Base-by-base conservation (phyloP, 1,284 basidiomycete genomes). In the Pyrrhoderma lamaoense region DNA sequence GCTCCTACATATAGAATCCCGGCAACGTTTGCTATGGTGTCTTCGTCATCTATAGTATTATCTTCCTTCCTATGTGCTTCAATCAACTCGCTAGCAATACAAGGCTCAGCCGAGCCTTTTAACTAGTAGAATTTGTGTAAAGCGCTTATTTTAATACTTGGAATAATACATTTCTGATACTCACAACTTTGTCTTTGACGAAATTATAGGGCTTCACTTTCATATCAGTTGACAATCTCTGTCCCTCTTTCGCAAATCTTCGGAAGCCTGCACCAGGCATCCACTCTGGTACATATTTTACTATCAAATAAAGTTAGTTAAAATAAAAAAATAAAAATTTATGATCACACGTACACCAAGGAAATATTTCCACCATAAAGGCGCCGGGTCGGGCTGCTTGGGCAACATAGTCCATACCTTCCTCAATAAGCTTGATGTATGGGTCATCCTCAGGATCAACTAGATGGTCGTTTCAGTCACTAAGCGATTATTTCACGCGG, bases 261-360 rank as follows among this genome's bases (percentile, higher is more conserved):
- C 74, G 61, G 62, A 77, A 79, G 0, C 67, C 64, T 21, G 65
- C 63, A 0, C 76, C 76, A 36, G 76, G 76, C 3, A 76, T 51
- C 76, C 75, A 77, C 52, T 70, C 68, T 0, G 77, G 76, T 4
- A 79, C 53, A 42, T 67, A 56, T 42, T 61, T 65, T 45, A 79
- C 69, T 70, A 18, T 14, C 3, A 14, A 8, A 19, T 36, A 23
- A 5, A n/a, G 3, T 14, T 22, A 35, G 45, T 21, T 42, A 31
- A 31, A 42, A 14, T 25, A 42, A 0, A 19, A 21, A 9, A 25
- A 42, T 18, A n/a, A n/a, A 31, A 31, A 31, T 11, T 7, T 16
- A 40, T 8, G 8, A n/a, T 5, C 16, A 5, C 8, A n/a, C 63
- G 5, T 46, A 65, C 62, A 57, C 45, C 62, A 58, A 0, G 69